Evolutionary conservation across 164 flowering plant species (phyloP).

Genomic region (Macadamia integrifolia): DNA sequence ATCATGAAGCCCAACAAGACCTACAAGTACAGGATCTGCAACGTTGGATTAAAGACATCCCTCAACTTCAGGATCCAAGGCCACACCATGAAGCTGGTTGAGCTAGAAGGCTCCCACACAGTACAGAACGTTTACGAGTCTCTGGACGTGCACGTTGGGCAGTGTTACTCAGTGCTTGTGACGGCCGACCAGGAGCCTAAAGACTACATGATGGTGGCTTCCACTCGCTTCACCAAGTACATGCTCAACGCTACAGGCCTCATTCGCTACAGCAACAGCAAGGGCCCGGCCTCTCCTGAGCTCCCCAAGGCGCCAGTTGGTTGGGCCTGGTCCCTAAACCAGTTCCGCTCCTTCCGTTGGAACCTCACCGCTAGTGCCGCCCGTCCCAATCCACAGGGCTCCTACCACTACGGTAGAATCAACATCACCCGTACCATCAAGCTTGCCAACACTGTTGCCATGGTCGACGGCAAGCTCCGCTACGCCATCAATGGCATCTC

Average conservation of each 20-base stretch:
- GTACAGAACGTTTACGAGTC: slow-evolving; percentile 41
- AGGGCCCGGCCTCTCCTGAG: slow-evolving; percentile 22
- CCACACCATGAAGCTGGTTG: slow-evolving; percentile 44
- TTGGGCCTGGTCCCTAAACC: slow-evolving; percentile 41
- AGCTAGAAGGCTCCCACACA: slow-evolving; percentile 51
- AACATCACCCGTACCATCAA: slow-evolving; percentile 42
- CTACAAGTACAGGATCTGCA: slow-evolving; percentile 41
- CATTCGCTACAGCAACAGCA: slow-evolving; percentile 24
- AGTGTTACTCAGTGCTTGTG: slow-evolving; percentile 40
- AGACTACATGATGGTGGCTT: slow-evolving; percentile 42
- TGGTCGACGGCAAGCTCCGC: slow-evolving; percentile 31
- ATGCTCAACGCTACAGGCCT: slow-evolving; percentile 25
- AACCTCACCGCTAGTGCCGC: slow-evolving; percentile 45
- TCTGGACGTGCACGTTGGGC: slow-evolving; percentile 44
- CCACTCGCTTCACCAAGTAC: slow-evolving; percentile 38
- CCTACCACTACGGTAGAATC: slow-evolving; percentile 40
- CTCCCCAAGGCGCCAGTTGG: slow-evolving; percentile 28
- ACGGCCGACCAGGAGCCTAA: slow-evolving; percentile 30
- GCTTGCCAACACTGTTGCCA: slow-evolving; percentile 26
- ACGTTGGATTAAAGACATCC: slow-evolving; percentile 40
- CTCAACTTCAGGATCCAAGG: slow-evolving; percentile 44
- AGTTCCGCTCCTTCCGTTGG: slow-evolving; percentile 41
- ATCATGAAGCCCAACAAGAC: slow-evolving; percentile 39
- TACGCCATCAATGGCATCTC: slow-evolving; percentile 40
- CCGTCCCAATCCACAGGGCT: slow-evolving; percentile 46